A percentile compares a stretch with the other conserved stretches of the same genome.
Conservation (phyloP, 208 protist species). For the Crithidia fasciculata region DNA sequence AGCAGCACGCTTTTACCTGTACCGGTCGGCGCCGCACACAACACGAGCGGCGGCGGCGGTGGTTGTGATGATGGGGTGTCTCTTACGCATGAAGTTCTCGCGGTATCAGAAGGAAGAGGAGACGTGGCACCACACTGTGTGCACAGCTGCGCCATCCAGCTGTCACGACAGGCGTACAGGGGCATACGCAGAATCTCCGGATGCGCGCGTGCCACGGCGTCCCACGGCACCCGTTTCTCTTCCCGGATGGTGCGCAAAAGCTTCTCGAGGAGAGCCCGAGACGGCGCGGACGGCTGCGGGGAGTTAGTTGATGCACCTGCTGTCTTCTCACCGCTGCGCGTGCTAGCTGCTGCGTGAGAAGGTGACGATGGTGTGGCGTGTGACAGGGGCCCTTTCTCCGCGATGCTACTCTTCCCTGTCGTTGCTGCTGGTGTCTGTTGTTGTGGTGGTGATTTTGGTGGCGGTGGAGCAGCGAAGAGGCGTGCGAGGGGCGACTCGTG, state of each 20-base stretch:
- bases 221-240: slow-evolving; percentile 36
- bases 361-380: too few relatives aligned
- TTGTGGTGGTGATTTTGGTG: background rate
- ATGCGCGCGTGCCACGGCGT: slow-evolving; percentile 14
- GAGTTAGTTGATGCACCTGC: background rate
- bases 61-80: background rate
- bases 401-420: background rate
- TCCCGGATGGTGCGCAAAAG: slow-evolving; percentile 21
- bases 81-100: background rate
- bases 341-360: too few relatives aligned
- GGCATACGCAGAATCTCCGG: slow-evolving; percentile 37
- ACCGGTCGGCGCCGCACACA: slow-evolving; percentile 70
- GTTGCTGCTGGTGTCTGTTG: background rate
- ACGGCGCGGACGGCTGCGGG: slow-evolving; percentile 12
- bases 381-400: too few relatives aligned
- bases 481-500: slow-evolving; percentile 13
- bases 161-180: slow-evolving; percentile 35
- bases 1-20: slow-evolving; percentile 78
- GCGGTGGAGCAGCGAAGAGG: slow-evolving; percentile 19
- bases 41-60: slow-evolving; percentile 36
- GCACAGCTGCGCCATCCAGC: slow-evolving; percentile 35
- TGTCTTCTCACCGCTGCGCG: too few relatives aligned
- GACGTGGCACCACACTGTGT: slow-evolving; percentile 27
- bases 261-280: slow-evolving; percentile 26
- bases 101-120: background rate